Conservation (phyloP, 805 yeast genomes). For the Candida caryicola region DNA sequence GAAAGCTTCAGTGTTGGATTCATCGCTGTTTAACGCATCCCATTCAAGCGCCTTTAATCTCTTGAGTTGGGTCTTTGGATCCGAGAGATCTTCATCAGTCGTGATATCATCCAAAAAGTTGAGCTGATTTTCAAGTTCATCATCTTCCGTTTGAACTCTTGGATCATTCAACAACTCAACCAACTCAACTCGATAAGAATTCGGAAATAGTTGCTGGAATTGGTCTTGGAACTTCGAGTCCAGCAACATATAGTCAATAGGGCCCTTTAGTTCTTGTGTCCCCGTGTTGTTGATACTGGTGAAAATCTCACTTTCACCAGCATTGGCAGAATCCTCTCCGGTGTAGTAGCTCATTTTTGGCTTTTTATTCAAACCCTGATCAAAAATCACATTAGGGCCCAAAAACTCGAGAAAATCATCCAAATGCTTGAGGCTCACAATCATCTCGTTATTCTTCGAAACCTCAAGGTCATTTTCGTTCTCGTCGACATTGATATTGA, state of each 20-base stretch:
- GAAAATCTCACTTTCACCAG: neutral
- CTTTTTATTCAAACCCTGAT: conserved; percentile 25
- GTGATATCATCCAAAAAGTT: conserved; percentile 39
- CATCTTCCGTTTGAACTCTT: conserved; percentile 17
- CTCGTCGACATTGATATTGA: conserved; percentile 34
- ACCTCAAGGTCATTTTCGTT: conserved; percentile 32
- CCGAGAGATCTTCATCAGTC: conserved; percentile 25
- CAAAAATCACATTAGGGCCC: conserved; percentile 41
- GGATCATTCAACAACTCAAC: conserved; percentile 31
- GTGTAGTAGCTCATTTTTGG: conserved; percentile 12
- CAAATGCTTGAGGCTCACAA: conserved; percentile 24
- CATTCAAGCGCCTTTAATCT: conserved; percentile 29
- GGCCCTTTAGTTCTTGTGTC: no score
- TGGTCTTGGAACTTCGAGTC: conserved; percentile 14
- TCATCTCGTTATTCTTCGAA: conserved; percentile 28
- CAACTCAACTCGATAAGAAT: conserved; percentile 30
- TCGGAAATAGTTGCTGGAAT: conserved; percentile 29
- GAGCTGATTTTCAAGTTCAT: conserved; percentile 27
- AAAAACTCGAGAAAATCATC: conserved; percentile 38
- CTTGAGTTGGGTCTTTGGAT: conserved; percentile 22
- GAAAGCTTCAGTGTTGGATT: conserved; percentile 17
- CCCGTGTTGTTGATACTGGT: neutral
- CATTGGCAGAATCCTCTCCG: no score
- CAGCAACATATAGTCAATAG: conserved; percentile 14
- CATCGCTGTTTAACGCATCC: conserved; percentile 28